phyloP scores from a whole-genome alignment of 1,284 basidiomycete species.

The Inonotus hispidus region DNA sequence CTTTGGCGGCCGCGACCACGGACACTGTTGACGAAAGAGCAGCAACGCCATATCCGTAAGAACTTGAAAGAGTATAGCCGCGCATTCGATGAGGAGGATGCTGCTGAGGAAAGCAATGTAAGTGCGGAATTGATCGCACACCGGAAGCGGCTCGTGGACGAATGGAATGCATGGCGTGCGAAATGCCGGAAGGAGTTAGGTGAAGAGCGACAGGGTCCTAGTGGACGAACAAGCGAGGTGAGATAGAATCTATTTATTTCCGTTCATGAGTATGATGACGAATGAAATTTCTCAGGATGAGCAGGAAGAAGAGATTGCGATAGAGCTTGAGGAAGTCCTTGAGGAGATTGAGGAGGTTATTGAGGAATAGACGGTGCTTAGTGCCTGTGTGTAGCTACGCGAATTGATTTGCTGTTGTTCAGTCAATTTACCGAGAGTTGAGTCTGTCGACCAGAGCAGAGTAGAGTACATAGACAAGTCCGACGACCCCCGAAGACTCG shows the following conservation, averaged over 20 bases:
- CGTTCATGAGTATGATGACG: not conserved
- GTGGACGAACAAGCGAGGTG: slow-evolving; percentile 31
- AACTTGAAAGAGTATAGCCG: slow-evolving; percentile 92
- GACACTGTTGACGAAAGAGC: slow-evolving; percentile 83
- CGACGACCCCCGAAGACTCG: not conserved
- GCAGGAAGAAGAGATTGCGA: slow-evolving; percentile 81
- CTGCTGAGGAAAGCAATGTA: slow-evolving; percentile 90
- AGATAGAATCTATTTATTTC: slow-evolving; percentile 2
- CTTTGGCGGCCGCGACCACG: slow-evolving; percentile 95
- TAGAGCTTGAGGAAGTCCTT: slow-evolving; percentile 87
- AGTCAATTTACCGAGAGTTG: not conserved
- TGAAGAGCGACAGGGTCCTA: slow-evolving; percentile 39
- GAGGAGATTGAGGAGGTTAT: slow-evolving; percentile 86
- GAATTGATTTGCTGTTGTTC: slow-evolving; percentile 1
- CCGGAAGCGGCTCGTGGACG: slow-evolving; percentile 89
- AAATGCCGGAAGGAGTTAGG: slow-evolving; percentile 54
- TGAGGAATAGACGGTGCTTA: slow-evolving; percentile 20
- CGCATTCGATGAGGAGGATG: slow-evolving; percentile 95
- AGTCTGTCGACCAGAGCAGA: not conserved
- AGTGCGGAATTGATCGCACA: slow-evolving; percentile 91
- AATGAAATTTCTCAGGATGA: slow-evolving; percentile 35
- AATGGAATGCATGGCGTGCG: slow-evolving; percentile 96
- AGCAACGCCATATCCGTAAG: slow-evolving; percentile 84
- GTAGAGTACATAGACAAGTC: not conserved
- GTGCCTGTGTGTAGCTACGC: not conserved